Evolutionary conservation across 305 asterid genomes (phyloP), one percentile per base, ranked within the genome.

Genomic region (Rubia occidens): DNA sequence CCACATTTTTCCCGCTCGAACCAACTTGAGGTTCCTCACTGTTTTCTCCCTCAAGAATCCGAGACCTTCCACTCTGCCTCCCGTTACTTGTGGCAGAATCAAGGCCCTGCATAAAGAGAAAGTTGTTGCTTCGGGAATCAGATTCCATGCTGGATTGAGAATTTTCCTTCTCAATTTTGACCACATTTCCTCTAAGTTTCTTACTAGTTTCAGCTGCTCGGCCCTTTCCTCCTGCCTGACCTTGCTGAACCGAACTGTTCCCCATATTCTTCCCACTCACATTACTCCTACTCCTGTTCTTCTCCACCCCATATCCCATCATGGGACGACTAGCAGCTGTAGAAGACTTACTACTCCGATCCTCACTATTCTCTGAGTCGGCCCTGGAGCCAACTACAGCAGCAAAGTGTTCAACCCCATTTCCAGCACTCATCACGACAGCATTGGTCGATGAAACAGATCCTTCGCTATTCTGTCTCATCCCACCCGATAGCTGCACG

Each of bases 61-160:
- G 51, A 60, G 75, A 71, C 77, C 71, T 80, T 69, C 79, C 87
- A 72, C 83, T 71, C 69, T 29, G 76, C 64, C 78, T 77, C 68
- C 87, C 87, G 66, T 88, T 88, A 72, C 84, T 86, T 11, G 75
- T 62, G 20, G 66, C 75, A 68, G 75, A 72, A 75, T 76, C 63
- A 72, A 45, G 78, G 47, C 85, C 95, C 87, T 81, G 89, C 84
- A 78, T 55, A 78, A 80, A 85, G 42, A 83, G 75, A 78, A 85
- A 87, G 82, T 82, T 80, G 83, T 82, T 82, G 84, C 86, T 87
- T 78, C 77, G 84, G 73, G 88, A 92, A 89, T 89, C 96, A 84
- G 98, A 92, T 75, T 92, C 95, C 88, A 88, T 60, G 81, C 96
- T 89, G 89, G 96, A 91, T 82, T 82, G 92, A 83, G 95, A 88